These are phyloP conservation scores for Lichtheimia ramosa DNA, from an alignment of 371 early-diverging fungal species.

Conservation along the genomic window DNA sequence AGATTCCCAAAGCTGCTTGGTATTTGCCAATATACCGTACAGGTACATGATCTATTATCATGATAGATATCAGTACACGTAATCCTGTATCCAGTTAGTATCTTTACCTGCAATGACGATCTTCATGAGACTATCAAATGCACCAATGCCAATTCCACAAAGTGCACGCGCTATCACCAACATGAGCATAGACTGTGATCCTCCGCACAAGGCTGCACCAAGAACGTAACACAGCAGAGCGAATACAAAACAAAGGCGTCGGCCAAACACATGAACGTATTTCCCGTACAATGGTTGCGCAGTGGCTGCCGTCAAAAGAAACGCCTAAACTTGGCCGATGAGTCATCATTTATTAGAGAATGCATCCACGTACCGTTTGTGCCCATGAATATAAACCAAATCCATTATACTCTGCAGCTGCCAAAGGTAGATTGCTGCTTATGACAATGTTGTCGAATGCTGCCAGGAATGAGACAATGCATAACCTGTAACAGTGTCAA, in stretches of 20 bases:
- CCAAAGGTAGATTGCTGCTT: slow-evolving; percentile 34
- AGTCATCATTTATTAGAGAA: neutral
- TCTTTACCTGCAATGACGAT: slow-evolving; percentile 68
- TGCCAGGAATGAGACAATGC: slow-evolving; percentile 38
- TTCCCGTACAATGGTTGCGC: slow-evolving; percentile 67
- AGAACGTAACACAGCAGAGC: slow-evolving; percentile 63
- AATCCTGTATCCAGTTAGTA: neutral
- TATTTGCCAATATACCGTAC: slow-evolving; percentile 61
- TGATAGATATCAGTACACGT: too few species aligned
- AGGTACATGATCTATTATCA: slow-evolving; percentile 39
- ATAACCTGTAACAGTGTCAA: slow-evolving; percentile 18
- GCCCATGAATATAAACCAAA: slow-evolving; percentile 40
- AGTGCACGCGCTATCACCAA: slow-evolving; percentile 69
- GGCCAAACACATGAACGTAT: slow-evolving; percentile 70
- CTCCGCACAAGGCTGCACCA: slow-evolving; percentile 68
- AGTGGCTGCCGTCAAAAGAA: slow-evolving; percentile 45
- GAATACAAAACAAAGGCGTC: slow-evolving; percentile 58
- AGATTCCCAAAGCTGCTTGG: slow-evolving; percentile 48
- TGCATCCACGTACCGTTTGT: slow-evolving; percentile 28
- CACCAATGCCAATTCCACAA: slow-evolving; percentile 77
- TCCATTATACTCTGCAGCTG: slow-evolving; percentile 39
- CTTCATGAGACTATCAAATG: slow-evolving; percentile 61
- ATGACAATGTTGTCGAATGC: slow-evolving; percentile 46
- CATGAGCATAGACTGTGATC: slow-evolving; percentile 63
- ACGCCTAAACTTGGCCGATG: slow-evolving; percentile 21